phyloP scores from a whole-genome alignment of 148 eudicot species.

The Drosera capensis region DNA sequence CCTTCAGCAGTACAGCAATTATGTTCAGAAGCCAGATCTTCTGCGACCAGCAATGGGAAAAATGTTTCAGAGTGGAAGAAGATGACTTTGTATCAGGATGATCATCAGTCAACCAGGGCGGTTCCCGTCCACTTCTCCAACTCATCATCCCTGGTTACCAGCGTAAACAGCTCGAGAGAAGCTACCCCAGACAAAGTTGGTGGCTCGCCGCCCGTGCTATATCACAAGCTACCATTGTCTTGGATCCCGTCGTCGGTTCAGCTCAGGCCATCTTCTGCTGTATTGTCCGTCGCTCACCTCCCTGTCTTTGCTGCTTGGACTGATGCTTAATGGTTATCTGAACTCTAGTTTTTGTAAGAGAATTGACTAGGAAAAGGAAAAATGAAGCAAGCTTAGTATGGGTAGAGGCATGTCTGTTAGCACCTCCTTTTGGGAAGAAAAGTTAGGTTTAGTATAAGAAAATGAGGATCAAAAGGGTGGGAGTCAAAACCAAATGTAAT shows the following conservation, averaged over 20 bases:
- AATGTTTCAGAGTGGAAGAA: conserved; percentile 32
- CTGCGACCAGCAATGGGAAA: not conserved
- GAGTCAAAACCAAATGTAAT: no score
- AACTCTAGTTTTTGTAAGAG: no score
- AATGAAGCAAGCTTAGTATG: no score
- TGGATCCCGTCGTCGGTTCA: conserved; percentile 34
- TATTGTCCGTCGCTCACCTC: conserved; percentile 33
- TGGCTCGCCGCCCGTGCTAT: conserved; percentile 10
- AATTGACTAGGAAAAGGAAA: no score
- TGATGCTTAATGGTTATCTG: conserved; percentile 13
- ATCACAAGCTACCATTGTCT: conserved; percentile 7
- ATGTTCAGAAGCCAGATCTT: conserved; percentile 2
- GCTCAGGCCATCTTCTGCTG: conserved; percentile 18
- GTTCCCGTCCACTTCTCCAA: conserved; percentile 28
- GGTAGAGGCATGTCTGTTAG: no score
- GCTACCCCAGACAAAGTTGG: conserved; percentile 46
- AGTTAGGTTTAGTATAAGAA: no score
- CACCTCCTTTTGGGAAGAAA: no score
- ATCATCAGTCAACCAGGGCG: conserved; percentile 5
- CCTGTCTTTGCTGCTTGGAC: conserved; percentile 68
- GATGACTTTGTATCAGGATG: conserved; percentile 14
- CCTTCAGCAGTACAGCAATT: not conserved
- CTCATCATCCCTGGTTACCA: conserved; percentile 51
- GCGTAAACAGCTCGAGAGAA: conserved; percentile 66
- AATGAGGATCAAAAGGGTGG: no score